Evolutionary conservation across 176 grass and related monocot genomes (phyloP).

Genomic region (Cymbopogon citratus): DNA sequence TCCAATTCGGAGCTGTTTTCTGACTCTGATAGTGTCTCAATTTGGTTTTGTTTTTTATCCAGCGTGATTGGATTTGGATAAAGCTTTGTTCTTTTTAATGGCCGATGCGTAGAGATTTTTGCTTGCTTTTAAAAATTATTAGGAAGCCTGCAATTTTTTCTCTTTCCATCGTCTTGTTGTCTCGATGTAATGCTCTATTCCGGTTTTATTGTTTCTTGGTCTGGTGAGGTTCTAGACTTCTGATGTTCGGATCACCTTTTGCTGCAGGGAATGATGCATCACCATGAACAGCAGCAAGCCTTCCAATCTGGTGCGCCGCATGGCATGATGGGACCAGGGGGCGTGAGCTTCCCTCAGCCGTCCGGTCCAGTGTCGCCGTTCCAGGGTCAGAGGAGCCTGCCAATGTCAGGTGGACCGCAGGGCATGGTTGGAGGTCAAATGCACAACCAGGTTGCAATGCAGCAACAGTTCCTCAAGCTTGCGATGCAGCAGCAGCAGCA

Average conservation of each 20-base stretch:
- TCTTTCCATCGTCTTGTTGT: no score
- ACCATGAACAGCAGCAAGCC: slow-evolving; percentile 51
- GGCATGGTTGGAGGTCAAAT: slow-evolving; percentile 32
- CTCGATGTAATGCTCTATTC: no score
- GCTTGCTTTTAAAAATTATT: slow-evolving; percentile 2
- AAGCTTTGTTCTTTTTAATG: neutral
- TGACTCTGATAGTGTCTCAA: neutral
- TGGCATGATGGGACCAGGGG: slow-evolving; percentile 52
- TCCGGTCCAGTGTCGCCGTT: slow-evolving; percentile 24
- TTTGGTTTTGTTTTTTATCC: neutral
- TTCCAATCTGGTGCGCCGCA: slow-evolving; percentile 32
- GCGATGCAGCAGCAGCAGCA: slow-evolving; percentile 58
- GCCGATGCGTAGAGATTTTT: neutral
- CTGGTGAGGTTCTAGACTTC: neutral
- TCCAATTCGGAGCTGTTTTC: neutral
- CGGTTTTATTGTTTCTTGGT: neutral
- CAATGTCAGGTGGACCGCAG: slow-evolving; percentile 26
- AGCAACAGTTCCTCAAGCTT: slow-evolving; percentile 76
- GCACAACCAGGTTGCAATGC: slow-evolving; percentile 49
- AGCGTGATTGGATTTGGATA: neutral
- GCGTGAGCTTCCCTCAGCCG: slow-evolving; percentile 36
- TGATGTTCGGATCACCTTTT: neutral
- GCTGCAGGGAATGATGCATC: slow-evolving; percentile 51
- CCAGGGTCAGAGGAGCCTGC: slow-evolving; percentile 47
- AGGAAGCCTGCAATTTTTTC: no score